Conservation (phyloP, 2,329 filamentous ascomycete species). For the Thielaviopsis euricoi region DNA sequence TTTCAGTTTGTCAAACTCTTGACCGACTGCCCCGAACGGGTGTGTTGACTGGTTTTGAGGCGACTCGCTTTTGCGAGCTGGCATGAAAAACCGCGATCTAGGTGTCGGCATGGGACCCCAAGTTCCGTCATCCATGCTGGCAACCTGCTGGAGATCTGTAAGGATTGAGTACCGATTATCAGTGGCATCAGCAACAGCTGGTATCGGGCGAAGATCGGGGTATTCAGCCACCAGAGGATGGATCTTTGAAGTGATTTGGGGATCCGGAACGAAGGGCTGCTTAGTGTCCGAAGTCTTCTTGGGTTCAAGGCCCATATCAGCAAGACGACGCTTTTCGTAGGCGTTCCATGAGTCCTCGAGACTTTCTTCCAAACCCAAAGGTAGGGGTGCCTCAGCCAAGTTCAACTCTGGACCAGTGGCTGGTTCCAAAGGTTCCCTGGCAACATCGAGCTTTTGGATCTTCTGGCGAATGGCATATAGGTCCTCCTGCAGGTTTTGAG, state of each 20-base stretch:
- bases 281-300: neutral
- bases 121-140: neutral
- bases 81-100: neutral
- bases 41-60: neutral
- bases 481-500: neutral
- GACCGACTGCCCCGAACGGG: neutral
- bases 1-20: neutral
- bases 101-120: neutral
- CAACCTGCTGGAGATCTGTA: neutral
- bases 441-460: neutral
- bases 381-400: neutral
- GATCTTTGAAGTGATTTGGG: too few species aligned
- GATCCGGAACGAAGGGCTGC: neutral
- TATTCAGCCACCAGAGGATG: too few species aligned
- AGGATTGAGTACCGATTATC: neutral
- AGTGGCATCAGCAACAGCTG: neutral
- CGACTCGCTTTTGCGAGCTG: neutral
- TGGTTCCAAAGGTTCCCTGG: neutral
- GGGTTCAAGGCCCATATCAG: neutral
- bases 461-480: neutral
- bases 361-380: neutral
- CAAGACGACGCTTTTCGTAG: neutral
- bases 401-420: too few species aligned
- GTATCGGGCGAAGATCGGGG: too few species aligned
- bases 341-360: neutral